Evolutionary conservation across 1,284 basidiomycete species (phyloP), one percentile per base, ranked within the genome.

Genomic region (Malassezia vespertilionis): DNA sequence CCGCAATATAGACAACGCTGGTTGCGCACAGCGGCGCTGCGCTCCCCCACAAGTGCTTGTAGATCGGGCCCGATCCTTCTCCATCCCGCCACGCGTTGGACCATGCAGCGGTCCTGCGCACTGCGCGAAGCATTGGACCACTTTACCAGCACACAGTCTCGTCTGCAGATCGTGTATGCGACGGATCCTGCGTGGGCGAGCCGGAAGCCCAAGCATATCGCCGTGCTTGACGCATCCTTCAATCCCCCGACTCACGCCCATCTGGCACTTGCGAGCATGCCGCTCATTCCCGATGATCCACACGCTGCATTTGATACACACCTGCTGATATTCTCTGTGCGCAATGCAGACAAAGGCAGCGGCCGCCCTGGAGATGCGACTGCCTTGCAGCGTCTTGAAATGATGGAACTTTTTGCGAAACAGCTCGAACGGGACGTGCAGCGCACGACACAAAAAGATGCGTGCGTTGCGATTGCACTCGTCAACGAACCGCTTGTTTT

Each of bases 241-340:
- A 95, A 97, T 63, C 90, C 91, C 2, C 91, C 91, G 0, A 88
- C 86, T 0, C 71, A 77, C 10, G 88, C 91, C 0, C 90, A 97
- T 66, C 76, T 83, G 45, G 82, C 84, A 0, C 79, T 51, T 95
- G 35, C 80, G 80, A 15, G 77, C 76, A 46, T 74, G 75, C 1
- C 59, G 45, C 22, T 52, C 41, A 22, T 21, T 15, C 2, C 14
- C 12, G 5, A 2, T 1, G 17, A 31, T 5, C 9, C 22, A 20
- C 15, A 18, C n/a, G 10, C 1, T 3, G 14, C 15, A 50, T 87
- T 83, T 63, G 82, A 86, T 47, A 83, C 86, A 0, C 80, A 78
- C 45, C 74, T 96, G 0, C 76, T 95, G 2, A 76, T 95, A 1
- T 79, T 93, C 35, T 88, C 87, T 12, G 80, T 87, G 11, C 79